Evolutionary conservation across 1,284 basidiomycete species (phyloP).

Genomic region (Ustilago shanxiensis): DNA sequence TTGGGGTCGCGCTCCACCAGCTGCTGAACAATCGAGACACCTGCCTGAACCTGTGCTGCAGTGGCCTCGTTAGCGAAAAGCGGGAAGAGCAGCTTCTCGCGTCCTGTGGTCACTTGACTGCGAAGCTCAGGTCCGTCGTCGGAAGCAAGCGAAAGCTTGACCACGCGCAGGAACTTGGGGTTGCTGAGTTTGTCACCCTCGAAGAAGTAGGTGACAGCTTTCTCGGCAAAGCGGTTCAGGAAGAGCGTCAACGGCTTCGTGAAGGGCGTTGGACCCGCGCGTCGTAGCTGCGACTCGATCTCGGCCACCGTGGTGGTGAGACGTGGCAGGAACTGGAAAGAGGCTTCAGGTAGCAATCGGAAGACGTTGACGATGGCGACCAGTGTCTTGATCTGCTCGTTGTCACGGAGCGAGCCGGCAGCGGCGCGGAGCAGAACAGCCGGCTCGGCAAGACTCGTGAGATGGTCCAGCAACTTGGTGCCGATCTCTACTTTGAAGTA

Average conservation of each 20-base stretch:
- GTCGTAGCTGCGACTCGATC: constrained; percentile 90
- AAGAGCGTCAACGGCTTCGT: constrained; percentile 92
- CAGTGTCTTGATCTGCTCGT: constrained; percentile 91
- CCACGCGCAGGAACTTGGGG: constrained; percentile 60
- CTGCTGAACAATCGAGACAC: constrained; percentile 83
- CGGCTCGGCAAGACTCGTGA: constrained; percentile 63
- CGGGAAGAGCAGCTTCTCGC: constrained; percentile 56
- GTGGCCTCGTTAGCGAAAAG: constrained; percentile 54
- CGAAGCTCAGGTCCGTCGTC: constrained; percentile 62
- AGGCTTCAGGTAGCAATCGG: constrained; percentile 86
- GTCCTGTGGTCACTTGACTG: constrained; percentile 44
- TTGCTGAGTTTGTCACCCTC: constrained; percentile 76
- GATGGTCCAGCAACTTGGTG: constrained; percentile 92
- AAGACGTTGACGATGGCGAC: constrained; percentile 96
- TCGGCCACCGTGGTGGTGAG: constrained; percentile 91
- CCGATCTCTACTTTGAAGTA: constrained; percentile 99
- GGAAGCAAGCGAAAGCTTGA: constrained; percentile 62
- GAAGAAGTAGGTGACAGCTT: constrained; percentile 88
- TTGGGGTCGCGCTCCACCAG: constrained; percentile 77
- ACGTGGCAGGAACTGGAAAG: constrained; percentile 89
- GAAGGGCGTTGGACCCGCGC: constrained; percentile 90
- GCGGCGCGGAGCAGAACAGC: constrained; percentile 61
- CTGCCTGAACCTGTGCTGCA: constrained; percentile 50
- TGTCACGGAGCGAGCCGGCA: constrained; percentile 75
- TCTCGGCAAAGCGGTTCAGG: constrained; percentile 87